Percentiles rank a stretch among this genome's conserved stretches.
Conservation (phyloP, 2,329 filamentous ascomycete species). For the Raffaelea albimanens region DNA sequence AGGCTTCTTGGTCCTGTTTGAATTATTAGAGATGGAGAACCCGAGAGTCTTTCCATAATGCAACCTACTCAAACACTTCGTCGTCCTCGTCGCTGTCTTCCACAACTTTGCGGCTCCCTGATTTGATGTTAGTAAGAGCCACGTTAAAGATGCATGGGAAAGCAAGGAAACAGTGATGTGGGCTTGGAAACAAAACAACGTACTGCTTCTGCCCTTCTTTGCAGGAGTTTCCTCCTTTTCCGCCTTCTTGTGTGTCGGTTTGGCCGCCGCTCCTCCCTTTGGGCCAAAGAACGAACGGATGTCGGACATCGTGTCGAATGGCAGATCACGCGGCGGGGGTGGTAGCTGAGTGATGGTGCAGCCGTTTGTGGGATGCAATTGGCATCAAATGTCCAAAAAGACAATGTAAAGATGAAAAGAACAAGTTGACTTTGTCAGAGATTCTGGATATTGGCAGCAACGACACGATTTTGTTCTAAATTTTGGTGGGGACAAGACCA, state of each 20-base stretch:
- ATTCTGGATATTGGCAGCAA: neutral
- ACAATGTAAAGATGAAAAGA: too few species aligned
- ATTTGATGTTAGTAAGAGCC: neutral
- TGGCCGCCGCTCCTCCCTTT: slow-evolving; percentile 37
- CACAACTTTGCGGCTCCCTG: slow-evolving; percentile 19
- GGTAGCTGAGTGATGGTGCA: too few species aligned
- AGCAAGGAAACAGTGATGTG: neutral
- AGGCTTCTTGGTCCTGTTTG: slow-evolving; percentile 43
- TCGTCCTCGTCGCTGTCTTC: slow-evolving; percentile 16
- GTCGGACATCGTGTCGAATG: slow-evolving; percentile 31
- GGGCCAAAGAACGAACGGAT: slow-evolving; percentile 68
- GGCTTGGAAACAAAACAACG: neutral
- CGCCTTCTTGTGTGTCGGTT: slow-evolving; percentile 22
- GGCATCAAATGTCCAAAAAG: too few species aligned
- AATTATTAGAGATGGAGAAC: neutral
- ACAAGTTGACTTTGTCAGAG: too few species aligned
- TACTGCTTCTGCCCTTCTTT: slow-evolving; percentile 17
- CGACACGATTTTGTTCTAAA: neutral
- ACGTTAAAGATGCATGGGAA: neutral
- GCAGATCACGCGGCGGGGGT: neutral
- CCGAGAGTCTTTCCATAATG: neutral
- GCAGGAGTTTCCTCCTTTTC: slow-evolving; percentile 22
- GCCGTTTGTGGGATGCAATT: too few species aligned
- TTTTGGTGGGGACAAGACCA: neutral
- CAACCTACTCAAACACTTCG: slow-evolving; percentile 23